Conservation (phyloP, 169 alveolate species). For the Plasmodium coatneyi region DNA sequence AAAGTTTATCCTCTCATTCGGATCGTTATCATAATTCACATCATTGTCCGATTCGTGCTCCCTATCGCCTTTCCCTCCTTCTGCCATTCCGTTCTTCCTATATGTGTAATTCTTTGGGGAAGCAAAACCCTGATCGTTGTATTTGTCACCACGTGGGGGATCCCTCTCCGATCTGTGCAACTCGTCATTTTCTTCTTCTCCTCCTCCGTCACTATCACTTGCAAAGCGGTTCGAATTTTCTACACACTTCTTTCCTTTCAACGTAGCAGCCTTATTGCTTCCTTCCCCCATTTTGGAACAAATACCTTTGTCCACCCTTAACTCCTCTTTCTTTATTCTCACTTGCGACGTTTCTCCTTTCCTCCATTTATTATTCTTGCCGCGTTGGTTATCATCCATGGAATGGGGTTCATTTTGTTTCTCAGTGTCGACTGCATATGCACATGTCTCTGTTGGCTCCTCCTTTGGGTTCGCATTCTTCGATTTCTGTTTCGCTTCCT, state of each 20-base stretch:
- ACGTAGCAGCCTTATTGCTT: neutral
- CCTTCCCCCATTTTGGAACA: neutral
- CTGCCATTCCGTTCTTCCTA: neutral
- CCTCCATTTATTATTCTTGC: neutral
- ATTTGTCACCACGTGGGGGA: neutral
- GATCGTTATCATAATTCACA: slow-evolving; percentile 9
- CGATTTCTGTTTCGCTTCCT: neutral
- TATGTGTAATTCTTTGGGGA: neutral
- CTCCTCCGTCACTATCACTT: neutral
- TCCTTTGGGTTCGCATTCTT: neutral
- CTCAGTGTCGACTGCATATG: neutral
- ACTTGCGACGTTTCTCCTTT: neutral
- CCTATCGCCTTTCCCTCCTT: neutral
- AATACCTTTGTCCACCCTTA: neutral
- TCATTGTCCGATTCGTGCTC: slow-evolving; percentile 7
- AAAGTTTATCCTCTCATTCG: neutral
- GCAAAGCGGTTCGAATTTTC: neutral
- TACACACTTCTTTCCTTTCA: neutral
- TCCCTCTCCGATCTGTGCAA: neutral
- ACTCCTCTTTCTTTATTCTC: neutral
- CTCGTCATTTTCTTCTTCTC: neutral
- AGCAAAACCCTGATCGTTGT: neutral
- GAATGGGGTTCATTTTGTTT: neutral
- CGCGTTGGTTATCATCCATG: neutral
- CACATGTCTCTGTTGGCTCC: neutral